Evolutionary conservation across 495 filamentous ascomycete species (phyloP).

Genomic region (Talaromyces borbonicus): DNA sequence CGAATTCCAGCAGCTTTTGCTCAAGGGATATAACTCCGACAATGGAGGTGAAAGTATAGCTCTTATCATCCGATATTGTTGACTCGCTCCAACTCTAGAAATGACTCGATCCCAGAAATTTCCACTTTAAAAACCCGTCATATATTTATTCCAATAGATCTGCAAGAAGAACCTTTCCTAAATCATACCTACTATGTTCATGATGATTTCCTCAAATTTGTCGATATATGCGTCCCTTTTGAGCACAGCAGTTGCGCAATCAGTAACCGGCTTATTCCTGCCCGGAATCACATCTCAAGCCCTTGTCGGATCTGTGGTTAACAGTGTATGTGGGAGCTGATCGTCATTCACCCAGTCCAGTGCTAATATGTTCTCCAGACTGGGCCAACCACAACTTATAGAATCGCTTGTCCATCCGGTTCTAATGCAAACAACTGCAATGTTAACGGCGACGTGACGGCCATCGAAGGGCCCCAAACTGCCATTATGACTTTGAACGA

Average conservation of each 20-base stretch:
- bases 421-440: neutral
- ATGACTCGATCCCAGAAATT: too few relatives aligned
- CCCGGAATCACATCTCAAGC: neutral
- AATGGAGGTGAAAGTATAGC: too few relatives aligned
- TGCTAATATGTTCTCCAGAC: neutral
- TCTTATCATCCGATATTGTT: too few relatives aligned
- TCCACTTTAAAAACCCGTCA: too few relatives aligned
- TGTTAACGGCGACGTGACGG: neutral
- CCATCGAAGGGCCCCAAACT: constrained; percentile 1
- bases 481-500: neutral
- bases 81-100: too few relatives aligned
- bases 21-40: too few relatives aligned
- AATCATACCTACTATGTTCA: neutral
- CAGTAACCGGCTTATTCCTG: neutral
- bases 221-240: neutral
- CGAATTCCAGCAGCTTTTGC: too few relatives aligned
- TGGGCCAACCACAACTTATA: neutral
- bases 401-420: neutral
- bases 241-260: neutral
- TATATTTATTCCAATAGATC: too few relatives aligned
- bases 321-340: neutral
- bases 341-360: neutral
- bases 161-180: neutral
- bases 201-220: neutral
- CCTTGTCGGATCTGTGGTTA: neutral